These are phyloP conservation scores for Podospora pseudoanserina DNA, from an alignment of 495 filamentous ascomycete genomes.

Conservation along the genomic window DNA sequence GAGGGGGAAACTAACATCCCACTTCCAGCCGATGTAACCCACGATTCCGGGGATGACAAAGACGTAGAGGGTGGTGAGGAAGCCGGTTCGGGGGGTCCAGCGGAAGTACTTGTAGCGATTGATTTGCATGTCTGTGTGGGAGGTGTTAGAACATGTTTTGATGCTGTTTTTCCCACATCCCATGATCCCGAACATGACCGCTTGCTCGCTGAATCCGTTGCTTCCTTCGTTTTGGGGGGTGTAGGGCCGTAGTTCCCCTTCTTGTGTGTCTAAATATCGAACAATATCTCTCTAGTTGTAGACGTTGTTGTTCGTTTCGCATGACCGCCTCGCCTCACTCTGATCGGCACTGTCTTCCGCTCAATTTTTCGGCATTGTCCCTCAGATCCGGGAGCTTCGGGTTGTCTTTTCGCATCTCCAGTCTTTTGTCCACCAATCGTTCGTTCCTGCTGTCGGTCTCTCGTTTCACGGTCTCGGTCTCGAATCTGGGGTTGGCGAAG, in stretches of 20 bases:
- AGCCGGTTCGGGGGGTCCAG: slow-evolving; percentile 79
- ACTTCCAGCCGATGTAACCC: slow-evolving; percentile 66
- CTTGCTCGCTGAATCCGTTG: not conserved
- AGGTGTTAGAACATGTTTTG: slow-evolving; percentile 20
- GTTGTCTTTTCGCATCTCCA: not conserved
- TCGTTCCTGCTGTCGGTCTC: not conserved
- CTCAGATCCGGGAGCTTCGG: not conserved
- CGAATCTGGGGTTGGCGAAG: not conserved
- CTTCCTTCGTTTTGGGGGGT: no score
- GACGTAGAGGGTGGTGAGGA: slow-evolving; percentile 71
- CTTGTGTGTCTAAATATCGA: no score
- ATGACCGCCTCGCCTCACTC: no score
- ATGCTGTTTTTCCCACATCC: not conserved
- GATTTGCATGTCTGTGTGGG: slow-evolving; percentile 65
- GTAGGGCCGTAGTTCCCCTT: no score
- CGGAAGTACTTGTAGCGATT: slow-evolving; percentile 95
- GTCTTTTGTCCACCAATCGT: not conserved
- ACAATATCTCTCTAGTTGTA: no score
- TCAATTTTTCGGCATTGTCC: not conserved
- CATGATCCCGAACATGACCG: not conserved
- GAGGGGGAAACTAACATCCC: slow-evolving; percentile 65
- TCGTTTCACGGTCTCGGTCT: not conserved
- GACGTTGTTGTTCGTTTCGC: no score
- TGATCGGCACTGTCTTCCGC: not conserved
- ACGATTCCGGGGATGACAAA: slow-evolving; percentile 64